Conservation (phyloP, 768 basidiomycete genomes). For the Mrakia gelida region DNA sequence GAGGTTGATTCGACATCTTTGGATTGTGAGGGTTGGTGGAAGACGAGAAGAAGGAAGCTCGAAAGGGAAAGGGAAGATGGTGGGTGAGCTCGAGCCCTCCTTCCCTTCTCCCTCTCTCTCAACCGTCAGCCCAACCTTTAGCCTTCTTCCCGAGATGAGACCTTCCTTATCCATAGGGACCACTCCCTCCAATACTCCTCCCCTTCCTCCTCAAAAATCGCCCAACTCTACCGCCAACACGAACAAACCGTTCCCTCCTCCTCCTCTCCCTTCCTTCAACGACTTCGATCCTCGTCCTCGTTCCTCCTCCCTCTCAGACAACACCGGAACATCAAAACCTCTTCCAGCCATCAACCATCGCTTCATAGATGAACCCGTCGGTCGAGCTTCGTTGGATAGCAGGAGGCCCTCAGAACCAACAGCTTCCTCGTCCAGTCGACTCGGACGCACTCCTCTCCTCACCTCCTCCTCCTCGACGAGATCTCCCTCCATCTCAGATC, state of each 20-base stretch:
- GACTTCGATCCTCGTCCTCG: constrained; percentile 6
- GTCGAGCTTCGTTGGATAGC: constrained; percentile 3
- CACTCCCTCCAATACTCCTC: background rate
- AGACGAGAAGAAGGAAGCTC: no score
- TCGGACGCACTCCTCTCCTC: constrained; percentile 1
- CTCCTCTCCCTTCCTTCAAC: background rate
- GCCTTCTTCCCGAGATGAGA: background rate
- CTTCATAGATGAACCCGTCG: constrained; percentile 2
- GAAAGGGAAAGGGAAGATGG: background rate
- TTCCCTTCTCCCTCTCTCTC: background rate
- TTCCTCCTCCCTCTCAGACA: constrained; percentile 4
- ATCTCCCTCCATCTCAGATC: background rate
- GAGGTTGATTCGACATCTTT: no score
- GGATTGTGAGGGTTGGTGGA: no score
- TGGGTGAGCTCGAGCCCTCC: constrained; percentile 5
- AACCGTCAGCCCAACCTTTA: background rate
- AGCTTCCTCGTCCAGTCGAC: background rate
- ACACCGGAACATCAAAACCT: background rate
- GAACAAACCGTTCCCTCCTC: background rate
- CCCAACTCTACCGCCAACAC: background rate
- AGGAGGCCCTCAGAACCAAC: background rate
- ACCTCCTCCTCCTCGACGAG: background rate
- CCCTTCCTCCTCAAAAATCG: background rate
- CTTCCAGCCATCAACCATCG: background rate
- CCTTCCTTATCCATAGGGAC: background rate